These are phyloP conservation scores for Starmerella stigmatis DNA, from an alignment of 805 yeast genomes.

Conservation along the genomic window DNA sequence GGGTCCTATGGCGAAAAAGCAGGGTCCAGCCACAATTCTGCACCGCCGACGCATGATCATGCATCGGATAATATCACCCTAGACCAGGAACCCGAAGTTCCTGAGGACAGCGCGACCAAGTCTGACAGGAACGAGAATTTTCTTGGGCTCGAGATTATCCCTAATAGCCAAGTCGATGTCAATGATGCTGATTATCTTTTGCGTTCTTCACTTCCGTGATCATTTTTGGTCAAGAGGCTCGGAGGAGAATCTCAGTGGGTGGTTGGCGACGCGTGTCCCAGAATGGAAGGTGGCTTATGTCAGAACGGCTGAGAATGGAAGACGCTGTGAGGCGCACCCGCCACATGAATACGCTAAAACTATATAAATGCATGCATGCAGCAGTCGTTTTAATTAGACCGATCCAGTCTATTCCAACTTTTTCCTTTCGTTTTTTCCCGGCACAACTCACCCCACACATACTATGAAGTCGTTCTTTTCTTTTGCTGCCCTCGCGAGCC, in stretches of 20 bases:
- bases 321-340: too few species aligned
- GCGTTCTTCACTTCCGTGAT: background rate
- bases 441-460: background rate
- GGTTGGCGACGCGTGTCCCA: too few species aligned
- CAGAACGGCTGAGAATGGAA: too few species aligned
- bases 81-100: background rate
- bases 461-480: slow-evolving; percentile 22
- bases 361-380: background rate
- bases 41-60: background rate
- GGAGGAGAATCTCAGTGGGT: background rate
- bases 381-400: background rate
- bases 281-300: background rate
- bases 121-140: background rate
- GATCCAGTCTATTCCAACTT: background rate
- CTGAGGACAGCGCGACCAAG: background rate
- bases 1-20: background rate
- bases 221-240: too few species aligned
- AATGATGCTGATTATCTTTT: slow-evolving; percentile 4
- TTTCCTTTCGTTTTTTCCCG: background rate
- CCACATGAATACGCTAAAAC: background rate
- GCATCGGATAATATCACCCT: background rate
- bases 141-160: slow-evolving; percentile 5
- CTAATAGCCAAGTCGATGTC: slow-evolving; percentile 15
- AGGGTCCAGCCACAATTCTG: background rate
- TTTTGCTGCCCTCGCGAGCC: slow-evolving; percentile 16